phyloP scores from a whole-genome alignment of 805 yeast species.

The Yamadazyma endophytica region DNA sequence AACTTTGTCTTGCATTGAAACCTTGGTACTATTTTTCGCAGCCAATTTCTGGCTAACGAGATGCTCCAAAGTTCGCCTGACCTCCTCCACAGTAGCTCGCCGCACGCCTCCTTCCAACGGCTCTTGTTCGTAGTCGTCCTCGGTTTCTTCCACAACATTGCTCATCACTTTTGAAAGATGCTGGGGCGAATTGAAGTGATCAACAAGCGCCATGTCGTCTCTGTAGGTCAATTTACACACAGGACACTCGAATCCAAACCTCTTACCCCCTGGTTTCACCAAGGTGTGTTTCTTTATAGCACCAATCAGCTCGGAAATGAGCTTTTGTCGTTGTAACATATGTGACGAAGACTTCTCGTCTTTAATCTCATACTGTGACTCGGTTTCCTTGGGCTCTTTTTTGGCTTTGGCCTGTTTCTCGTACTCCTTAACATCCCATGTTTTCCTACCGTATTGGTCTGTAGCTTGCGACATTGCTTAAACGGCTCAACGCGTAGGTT shows the following conservation, averaged over 20 bases:
- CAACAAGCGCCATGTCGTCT: constrained; percentile 76
- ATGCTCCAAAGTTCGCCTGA: constrained; percentile 9
- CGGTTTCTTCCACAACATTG: constrained; percentile 6
- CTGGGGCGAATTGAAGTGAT: constrained; percentile 75
- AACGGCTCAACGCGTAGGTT: no score
- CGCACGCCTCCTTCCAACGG: constrained; percentile 31
- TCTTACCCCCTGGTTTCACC: constrained; percentile 42
- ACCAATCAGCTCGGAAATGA: constrained; percentile 26
- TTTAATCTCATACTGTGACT: constrained; percentile 1
- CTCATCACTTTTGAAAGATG: constrained; percentile 45
- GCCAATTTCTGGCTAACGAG: constrained; percentile 3
- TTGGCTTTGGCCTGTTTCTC: constrained; percentile 39
- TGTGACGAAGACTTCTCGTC: no score
- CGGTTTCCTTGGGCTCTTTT: constrained; percentile 6
- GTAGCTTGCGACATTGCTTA: no score
- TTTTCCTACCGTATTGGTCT: constrained; percentile 58
- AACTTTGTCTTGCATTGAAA: constrained; percentile 37
- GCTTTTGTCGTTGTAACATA: constrained; percentile 29
- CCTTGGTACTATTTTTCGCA: constrained; percentile 8
- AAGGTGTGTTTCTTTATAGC: constrained; percentile 33
- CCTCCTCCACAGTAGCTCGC: constrained; percentile 33
- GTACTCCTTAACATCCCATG: constrained; percentile 71
- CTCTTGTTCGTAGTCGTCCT: constrained; percentile 12
- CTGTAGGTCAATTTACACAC: constrained; percentile 75
- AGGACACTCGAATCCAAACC: constrained; percentile 84